A percentile compares a stretch with the other conserved stretches of the same genome.
phyloP scores from a whole-genome alignment of 2,329 filamentous ascomycete genomes.

The Aureobasidium uvarum region DNA sequence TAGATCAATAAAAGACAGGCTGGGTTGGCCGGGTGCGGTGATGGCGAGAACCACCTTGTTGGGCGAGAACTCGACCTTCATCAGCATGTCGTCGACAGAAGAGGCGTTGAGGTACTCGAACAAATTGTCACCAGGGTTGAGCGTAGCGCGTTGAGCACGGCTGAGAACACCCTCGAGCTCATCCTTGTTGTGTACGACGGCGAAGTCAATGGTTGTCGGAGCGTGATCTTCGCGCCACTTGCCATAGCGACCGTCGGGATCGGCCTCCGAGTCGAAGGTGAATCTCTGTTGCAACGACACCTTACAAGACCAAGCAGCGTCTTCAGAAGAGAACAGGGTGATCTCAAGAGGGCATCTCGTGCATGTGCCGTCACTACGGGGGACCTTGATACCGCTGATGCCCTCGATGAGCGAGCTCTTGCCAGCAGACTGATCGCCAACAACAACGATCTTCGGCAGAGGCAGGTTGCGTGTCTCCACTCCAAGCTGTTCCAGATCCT shows the following conservation, averaged over 20 bases:
- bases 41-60: constrained; percentile 79
- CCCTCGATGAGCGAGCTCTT: constrained; percentile 64
- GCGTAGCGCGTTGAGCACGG: constrained; percentile 72
- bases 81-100: background rate
- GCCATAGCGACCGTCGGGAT: constrained; percentile 56
- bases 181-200: constrained; percentile 58
- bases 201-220: constrained; percentile 57
- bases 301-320: constrained; percentile 61
- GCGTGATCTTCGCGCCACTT: constrained; percentile 59
- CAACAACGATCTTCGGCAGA: constrained; percentile 75
- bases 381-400: constrained; percentile 64
- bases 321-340: constrained; percentile 57
- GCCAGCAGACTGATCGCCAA: constrained; percentile 81
- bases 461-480: constrained; percentile 66
- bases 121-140: constrained; percentile 62
- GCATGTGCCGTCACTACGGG: constrained; percentile 68
- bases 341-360: constrained; percentile 81
- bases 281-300: constrained; percentile 68
- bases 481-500: constrained; percentile 67
- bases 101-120: constrained; percentile 39
- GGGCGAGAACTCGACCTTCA: constrained; percentile 70
- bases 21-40: constrained; percentile 65
- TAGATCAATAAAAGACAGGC: constrained; percentile 80
- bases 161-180: constrained; percentile 66
- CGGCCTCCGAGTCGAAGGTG: constrained; percentile 44